Base-by-base conservation (phyloP, 2,329 filamentous ascomycete genomes). In the Pseudocercospora vitis region DNA sequence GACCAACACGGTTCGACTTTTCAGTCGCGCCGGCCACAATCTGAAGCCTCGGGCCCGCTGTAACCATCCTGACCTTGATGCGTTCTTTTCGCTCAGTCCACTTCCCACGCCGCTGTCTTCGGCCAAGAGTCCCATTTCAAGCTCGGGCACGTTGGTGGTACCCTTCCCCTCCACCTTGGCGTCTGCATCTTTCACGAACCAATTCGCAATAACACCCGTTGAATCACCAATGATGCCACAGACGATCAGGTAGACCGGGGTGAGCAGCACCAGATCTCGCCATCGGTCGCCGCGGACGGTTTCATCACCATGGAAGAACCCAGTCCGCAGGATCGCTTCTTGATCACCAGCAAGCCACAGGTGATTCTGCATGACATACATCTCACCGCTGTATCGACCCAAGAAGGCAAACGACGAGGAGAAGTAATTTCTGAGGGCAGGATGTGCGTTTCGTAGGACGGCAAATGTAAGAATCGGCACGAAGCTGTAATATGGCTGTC, bases 331-430 rank as follows among this genome's bases (percentile, higher is more conserved):
- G 3, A 80, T 60, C 0, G 78, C 80, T 26, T 75, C 78, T 2
- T 79, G 78, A 60, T 86, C 81, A 2, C 76, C 80, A 1, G 81
- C 81, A 7, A 86, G 75, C 76, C 81, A 83, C 49, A 84, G 73
- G 64, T 87, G 84, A 63, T 79, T 79, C 59, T 85, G 81, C 31
- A 86, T 70, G 4, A 83, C 73, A 58, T 81, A 84, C 0, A 81
- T 78, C 67, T 86, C 83, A 1, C 84, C 74, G 0, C 81, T 81
- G 53, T 77, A 78, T 4, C 73, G 71, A 1, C 84, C 83, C 2
- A 86, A 67, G 71, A 75, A 80, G 0, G 79, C 76, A 23, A 82
- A 81, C 1, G 75, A 57, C 1, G 58, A 62, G 11, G 78, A 76
- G 61, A 80, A 71, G 35, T 71, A 68, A 6, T 72, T 74, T 5